phyloP scores from a whole-genome alignment of 2,329 filamentous ascomycete species.

The Diaporthe capsici region DNA sequence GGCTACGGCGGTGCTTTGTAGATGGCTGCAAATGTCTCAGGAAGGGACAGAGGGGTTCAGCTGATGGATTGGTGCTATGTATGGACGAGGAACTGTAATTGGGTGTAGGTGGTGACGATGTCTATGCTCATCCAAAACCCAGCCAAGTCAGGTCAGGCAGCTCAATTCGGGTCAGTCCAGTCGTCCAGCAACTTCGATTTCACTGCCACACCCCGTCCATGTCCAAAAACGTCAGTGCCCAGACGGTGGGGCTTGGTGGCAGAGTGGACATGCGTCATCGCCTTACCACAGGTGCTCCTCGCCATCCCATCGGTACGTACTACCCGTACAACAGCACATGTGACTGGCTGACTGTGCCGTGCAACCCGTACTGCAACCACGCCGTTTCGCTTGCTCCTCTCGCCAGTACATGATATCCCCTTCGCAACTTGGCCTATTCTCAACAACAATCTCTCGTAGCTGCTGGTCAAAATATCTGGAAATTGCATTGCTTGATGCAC shows the following conservation, averaged over 20 bases:
- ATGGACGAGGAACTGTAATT: neutral
- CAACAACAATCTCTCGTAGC: neutral
- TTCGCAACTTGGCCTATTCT: neutral
- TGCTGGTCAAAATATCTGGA: neutral
- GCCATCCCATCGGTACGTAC: conserved; percentile 17
- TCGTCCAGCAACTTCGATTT: conserved; percentile 32
- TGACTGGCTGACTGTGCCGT: conserved; percentile 25
- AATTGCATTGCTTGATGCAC: neutral
- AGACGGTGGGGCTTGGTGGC: conserved; percentile 19
- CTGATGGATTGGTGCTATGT: neutral
- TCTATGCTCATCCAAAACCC: conserved; percentile 1
- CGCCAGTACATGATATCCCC: neutral
- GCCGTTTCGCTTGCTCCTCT: neutral
- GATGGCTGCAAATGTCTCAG: neutral
- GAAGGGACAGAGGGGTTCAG: neutral
- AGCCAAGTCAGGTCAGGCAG: conserved; percentile 21
- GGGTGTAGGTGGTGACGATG: neutral
- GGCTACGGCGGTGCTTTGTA: conserved; percentile 4
- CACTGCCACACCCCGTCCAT: conserved; percentile 20
- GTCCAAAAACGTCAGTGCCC: conserved; percentile 31
- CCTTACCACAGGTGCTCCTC: neutral
- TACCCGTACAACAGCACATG: neutral
- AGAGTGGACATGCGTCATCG: conserved; percentile 27
- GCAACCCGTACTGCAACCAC: neutral
- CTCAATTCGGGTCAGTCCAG: neutral